These are phyloP conservation scores for Rhododendron simsii DNA, from an alignment of 148 eudicot genomes.

Conservation along the genomic window DNA sequence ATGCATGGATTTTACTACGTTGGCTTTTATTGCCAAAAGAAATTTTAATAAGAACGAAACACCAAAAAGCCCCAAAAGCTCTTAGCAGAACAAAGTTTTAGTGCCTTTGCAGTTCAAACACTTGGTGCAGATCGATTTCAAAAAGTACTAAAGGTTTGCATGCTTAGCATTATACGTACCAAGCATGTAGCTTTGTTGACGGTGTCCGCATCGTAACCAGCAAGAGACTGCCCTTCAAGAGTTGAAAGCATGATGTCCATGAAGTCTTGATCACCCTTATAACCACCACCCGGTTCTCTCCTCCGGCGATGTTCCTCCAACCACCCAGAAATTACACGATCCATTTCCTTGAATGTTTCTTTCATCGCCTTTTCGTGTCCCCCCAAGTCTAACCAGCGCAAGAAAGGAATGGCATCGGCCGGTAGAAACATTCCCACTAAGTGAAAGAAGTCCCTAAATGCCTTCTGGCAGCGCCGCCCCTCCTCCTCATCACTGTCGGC, in stretches of 20 bases:
- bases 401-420: constrained; percentile 7
- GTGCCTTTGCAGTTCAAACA: no score
- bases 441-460: not conserved
- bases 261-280: constrained; percentile 10
- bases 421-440: not conserved
- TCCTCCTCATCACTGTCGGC: not conserved
- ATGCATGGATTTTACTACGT: no score
- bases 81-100: no score
- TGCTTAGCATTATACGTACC: not conserved
- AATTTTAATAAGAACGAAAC: no score
- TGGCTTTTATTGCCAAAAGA: no score
- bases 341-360: constrained; percentile 6
- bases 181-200: constrained; percentile 5
- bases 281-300: not conserved
- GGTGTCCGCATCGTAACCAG: not conserved
- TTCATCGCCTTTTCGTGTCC: constrained; percentile 18
- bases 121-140: no score
- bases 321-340: not conserved
- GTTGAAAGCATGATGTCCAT: not conserved
- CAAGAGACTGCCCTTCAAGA: not conserved
- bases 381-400: constrained; percentile 19
- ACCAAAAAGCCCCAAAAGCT: no score
- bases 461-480: not conserved
- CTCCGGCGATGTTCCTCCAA: constrained; percentile 2
- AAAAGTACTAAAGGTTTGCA: no score